These are phyloP conservation scores for Rhizopus delemar DNA, from an alignment of 371 early-diverging fungal species.

Conservation along the genomic window DNA sequence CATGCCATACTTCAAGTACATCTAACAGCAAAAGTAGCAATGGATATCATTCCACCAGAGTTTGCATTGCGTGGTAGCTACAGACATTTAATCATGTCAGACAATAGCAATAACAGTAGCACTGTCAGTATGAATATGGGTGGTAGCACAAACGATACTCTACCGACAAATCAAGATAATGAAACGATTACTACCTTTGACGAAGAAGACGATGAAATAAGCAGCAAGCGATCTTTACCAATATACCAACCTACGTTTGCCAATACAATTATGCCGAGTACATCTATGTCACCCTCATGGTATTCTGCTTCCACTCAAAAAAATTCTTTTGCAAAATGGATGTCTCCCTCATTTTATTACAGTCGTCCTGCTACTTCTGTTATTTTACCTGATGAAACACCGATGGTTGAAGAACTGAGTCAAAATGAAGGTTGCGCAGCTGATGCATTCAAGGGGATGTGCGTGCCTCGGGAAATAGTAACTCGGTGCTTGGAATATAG, in stretches of 20 bases:
- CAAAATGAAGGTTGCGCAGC: conserved; percentile 5
- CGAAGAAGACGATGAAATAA: conserved; percentile 14
- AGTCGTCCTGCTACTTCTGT: conserved; percentile 48
- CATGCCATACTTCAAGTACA: conserved; percentile 43
- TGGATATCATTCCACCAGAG: conserved; percentile 56
- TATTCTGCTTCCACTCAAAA: conserved; percentile 53
- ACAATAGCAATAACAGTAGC: background rate
- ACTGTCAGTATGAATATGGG: background rate
- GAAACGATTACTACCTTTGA: conserved; percentile 2
- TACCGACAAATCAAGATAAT: conserved; percentile 1
- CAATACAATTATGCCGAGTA: conserved; percentile 44
- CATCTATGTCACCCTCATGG: conserved; percentile 54
- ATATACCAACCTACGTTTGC: conserved; percentile 48
- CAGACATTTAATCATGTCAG: conserved; percentile 20
- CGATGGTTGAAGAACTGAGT: background rate
- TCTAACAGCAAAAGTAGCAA: conserved; percentile 32
- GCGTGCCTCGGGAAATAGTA: conserved; percentile 45
- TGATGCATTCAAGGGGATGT: conserved; percentile 18
- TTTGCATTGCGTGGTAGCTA: conserved; percentile 46
- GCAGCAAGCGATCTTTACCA: conserved; percentile 20
- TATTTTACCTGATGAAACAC: conserved; percentile 29
- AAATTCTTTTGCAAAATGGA: conserved; percentile 49
- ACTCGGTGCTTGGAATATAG: conserved; percentile 50
- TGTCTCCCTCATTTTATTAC: conserved; percentile 55
- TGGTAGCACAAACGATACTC: background rate